phyloP scores from a whole-genome alignment of 73 alveolate species.

The Tetrahymena malaccensis region DNA sequence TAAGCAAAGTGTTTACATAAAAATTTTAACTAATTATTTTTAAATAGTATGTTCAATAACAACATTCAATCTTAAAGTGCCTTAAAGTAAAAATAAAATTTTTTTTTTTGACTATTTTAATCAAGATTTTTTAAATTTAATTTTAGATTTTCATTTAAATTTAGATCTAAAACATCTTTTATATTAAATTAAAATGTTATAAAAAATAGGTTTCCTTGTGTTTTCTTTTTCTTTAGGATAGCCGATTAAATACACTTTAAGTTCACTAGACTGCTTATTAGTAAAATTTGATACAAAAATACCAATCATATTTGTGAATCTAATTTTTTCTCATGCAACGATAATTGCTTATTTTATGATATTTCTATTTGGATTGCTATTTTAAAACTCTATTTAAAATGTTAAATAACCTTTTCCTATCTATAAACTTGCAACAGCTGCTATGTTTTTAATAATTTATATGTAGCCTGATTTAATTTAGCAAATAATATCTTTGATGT shows the following conservation, averaged over 20 bases:
- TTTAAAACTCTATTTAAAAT: neutral
- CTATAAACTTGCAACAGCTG: neutral
- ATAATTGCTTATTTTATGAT: neutral
- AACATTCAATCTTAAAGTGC: neutral
- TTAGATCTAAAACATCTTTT: too few relatives aligned
- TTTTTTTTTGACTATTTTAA: too few relatives aligned
- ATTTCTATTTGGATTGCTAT: neutral
- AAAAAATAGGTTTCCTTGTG: neutral
- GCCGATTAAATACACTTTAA: neutral
- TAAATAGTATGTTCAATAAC: neutral
- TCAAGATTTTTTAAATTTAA: too few relatives aligned
- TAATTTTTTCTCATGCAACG: neutral
- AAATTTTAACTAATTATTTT: conserved; percentile 1
- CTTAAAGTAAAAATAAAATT: neutral
- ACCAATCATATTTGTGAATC: neutral
- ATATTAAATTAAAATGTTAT: too few relatives aligned
- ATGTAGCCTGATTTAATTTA: neutral
- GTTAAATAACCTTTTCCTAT: neutral
- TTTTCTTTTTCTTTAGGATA: neutral
- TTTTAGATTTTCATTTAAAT: too few relatives aligned
- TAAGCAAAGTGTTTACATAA: neutral
- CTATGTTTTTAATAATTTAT: neutral
- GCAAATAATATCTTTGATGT: neutral
- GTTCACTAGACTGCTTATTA: neutral
- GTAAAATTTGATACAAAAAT: neutral